A percentile compares a stretch with the other conserved stretches of the same genome.
Evolutionary conservation across 768 basidiomycete genomes (phyloP).

Genomic region (Boletus vermiculosoides): DNA sequence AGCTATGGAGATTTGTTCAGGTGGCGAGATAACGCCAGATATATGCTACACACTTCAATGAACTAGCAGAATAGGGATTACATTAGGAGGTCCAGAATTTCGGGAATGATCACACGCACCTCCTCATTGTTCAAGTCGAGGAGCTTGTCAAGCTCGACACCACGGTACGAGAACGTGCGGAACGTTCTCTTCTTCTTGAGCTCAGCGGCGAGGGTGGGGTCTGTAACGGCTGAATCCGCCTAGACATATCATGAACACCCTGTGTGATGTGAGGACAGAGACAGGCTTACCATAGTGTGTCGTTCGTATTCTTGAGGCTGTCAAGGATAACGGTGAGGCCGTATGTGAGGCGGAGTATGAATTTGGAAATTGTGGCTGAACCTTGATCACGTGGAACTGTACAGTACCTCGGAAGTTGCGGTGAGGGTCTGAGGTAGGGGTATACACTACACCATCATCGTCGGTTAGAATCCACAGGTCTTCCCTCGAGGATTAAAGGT

Average conservation of each 20-base stretch:
- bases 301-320: constrained; percentile 25
- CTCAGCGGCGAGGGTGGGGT: constrained; percentile 91
- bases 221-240: constrained; percentile 85
- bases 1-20: constrained; percentile 50
- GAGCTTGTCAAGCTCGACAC: constrained; percentile 97
- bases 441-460: constrained; percentile 34
- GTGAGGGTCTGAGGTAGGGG: constrained; percentile 4
- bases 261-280: neutral
- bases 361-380: constrained; percentile 44
- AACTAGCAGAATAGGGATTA: constrained; percentile 45
- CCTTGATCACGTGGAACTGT: constrained; percentile 54
- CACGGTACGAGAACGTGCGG: constrained; percentile 98
- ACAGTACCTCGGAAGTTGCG: constrained; percentile 42
- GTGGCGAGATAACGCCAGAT: constrained; percentile 3
- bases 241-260: constrained; percentile 27
- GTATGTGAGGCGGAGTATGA: constrained; percentile 24
- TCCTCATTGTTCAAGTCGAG: constrained; percentile 95
- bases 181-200: constrained; percentile 99
- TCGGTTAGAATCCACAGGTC: constrained; percentile 94
- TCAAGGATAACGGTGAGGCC: constrained; percentile 23
- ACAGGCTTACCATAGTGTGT: constrained; percentile 35
- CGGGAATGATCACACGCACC: constrained; percentile 44
- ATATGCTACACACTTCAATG: constrained; percentile 60
- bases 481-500: constrained; percentile 89
- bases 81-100: neutral